A percentile compares a stretch with the other conserved stretches of the same genome.
These are phyloP conservation scores for Wickerhamiella azyma DNA, from an alignment of 805 yeast genomes.

Conservation along the genomic window DNA sequence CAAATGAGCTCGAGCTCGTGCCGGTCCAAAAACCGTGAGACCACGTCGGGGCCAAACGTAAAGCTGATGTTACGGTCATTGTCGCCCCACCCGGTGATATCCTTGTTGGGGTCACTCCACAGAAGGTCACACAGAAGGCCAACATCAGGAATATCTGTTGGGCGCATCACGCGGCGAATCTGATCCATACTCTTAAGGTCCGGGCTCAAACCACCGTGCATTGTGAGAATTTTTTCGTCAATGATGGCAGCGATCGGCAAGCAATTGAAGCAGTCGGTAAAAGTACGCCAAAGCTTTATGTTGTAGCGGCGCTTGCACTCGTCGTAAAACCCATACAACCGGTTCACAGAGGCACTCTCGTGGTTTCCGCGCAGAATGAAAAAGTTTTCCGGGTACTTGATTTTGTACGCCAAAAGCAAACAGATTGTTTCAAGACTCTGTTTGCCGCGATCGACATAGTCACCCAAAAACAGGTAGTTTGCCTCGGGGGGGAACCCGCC, in stretches of 20 bases:
- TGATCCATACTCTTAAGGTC: slow-evolving; percentile 97
- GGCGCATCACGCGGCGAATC: slow-evolving; percentile 97
- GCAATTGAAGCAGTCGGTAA: slow-evolving; percentile 96
- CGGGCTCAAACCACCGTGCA: slow-evolving; percentile 98
- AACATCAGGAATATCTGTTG: slow-evolving; percentile 97
- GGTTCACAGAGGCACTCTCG: slow-evolving; percentile 95
- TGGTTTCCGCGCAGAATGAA: slow-evolving; percentile 95
- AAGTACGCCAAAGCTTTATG: slow-evolving; percentile 96
- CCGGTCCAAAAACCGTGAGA: slow-evolving; percentile 85
- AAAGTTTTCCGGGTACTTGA: slow-evolving; percentile 95
- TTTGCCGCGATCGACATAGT: slow-evolving; percentile 97
- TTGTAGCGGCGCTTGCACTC: slow-evolving; percentile 95
- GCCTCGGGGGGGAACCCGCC: slow-evolving; percentile 99
- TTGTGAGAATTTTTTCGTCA: slow-evolving; percentile 94
- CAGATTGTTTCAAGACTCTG: slow-evolving; percentile 95
- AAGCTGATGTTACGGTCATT: slow-evolving; percentile 98
- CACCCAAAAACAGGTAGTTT: slow-evolving; percentile 88
- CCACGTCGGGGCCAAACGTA: slow-evolving; percentile 99
- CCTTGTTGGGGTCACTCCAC: slow-evolving; percentile 99
- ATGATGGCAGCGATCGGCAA: slow-evolving; percentile 96
- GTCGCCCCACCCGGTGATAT: slow-evolving; percentile 97
- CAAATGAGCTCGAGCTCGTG: slow-evolving; percentile 97
- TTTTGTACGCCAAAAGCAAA: slow-evolving; percentile 83
- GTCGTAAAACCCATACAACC: slow-evolving; percentile 96
- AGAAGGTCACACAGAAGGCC: slow-evolving; percentile 90